Conservation (phyloP, 148 eudicot genomes). For the Rhododendron molle region DNA sequence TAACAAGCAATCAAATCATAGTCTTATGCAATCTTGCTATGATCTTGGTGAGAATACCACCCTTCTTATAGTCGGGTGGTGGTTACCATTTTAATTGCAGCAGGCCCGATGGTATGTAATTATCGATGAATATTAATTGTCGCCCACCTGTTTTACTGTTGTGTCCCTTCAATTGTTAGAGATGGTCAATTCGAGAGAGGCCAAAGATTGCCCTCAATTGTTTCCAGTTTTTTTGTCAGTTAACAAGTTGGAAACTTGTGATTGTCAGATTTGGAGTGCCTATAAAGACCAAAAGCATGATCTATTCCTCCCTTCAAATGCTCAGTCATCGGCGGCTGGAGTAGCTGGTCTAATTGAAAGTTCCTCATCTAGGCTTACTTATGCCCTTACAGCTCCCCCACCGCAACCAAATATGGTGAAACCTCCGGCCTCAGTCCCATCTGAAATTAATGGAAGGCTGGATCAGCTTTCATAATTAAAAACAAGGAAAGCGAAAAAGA, state of each 20-base stretch:
- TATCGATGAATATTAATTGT: not conserved
- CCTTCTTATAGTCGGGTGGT: not conserved
- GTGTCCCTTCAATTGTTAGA: not conserved
- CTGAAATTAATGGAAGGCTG: constrained; percentile 49
- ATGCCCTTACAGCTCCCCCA: constrained; percentile 80
- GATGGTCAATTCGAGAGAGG: not conserved
- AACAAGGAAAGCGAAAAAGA: not conserved
- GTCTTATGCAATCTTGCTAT: not conserved
- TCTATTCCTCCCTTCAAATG: constrained; percentile 95
- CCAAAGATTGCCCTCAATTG: not conserved
- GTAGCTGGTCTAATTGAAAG: constrained; percentile 94
- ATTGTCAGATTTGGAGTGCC: constrained; percentile 82
- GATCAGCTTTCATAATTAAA: constrained; percentile 9
- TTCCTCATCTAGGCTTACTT: constrained; percentile 66
- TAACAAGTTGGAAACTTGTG: not conserved
- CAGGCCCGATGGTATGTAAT: not conserved
- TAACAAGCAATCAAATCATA: not conserved
- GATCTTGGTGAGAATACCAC: not conserved
- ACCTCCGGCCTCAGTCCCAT: constrained; percentile 29
- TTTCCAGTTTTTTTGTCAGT: not conserved
- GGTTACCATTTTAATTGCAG: not conserved
- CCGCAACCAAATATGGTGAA: constrained; percentile 37
- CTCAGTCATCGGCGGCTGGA: constrained; percentile 93
- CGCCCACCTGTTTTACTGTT: not conserved
- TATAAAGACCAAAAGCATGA: constrained; percentile 97